Percentiles rank a stretch among this genome's conserved stretches.
Evolutionary conservation across 2,329 filamentous ascomycete species (phyloP).

Genomic region (Cladosporium velox): DNA sequence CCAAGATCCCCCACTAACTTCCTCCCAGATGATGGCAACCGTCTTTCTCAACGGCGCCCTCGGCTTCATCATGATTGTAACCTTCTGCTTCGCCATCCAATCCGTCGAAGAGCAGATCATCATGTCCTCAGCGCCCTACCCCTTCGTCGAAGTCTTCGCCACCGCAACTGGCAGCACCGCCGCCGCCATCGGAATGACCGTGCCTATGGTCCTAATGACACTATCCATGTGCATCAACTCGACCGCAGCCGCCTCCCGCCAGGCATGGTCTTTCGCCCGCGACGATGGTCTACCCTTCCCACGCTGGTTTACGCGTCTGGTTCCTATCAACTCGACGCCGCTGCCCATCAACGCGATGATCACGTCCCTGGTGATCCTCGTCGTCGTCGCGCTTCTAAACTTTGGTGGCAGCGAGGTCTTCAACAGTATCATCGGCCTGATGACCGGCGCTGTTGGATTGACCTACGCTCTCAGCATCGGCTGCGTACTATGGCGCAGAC

Average conservation of each 20-base stretch:
- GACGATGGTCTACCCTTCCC: constrained; percentile 46
- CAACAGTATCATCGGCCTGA: constrained; percentile 45
- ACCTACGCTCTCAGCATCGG: constrained; percentile 33
- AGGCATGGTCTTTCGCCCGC: constrained; percentile 47
- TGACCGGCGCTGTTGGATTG: constrained; percentile 40
- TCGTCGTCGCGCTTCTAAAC: constrained; percentile 36
- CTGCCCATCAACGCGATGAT: constrained; percentile 35
- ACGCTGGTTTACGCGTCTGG: constrained; percentile 27
- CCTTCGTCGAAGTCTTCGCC: constrained; percentile 41
- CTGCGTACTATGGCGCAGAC: constrained; percentile 31
- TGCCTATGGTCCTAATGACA: constrained; percentile 43
- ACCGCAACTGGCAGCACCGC: constrained; percentile 39
- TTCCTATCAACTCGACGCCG: constrained; percentile 29
- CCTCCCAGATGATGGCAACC: constrained; percentile 41
- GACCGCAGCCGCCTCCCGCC: constrained; percentile 44
- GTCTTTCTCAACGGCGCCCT: constrained; percentile 44
- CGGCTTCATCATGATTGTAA: constrained; percentile 45
- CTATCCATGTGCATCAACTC: constrained; percentile 43
- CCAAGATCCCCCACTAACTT: neutral
- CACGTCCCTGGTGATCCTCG: constrained; percentile 29
- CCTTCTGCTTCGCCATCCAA: constrained; percentile 30
- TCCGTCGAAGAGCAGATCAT: constrained; percentile 23
- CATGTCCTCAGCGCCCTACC: constrained; percentile 34
- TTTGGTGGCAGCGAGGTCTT: constrained; percentile 45
- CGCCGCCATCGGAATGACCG: constrained; percentile 36